These are phyloP conservation scores for Saccharum spontaneum DNA, from an alignment of 176 grass and related monocot species.

Conservation along the genomic window DNA sequence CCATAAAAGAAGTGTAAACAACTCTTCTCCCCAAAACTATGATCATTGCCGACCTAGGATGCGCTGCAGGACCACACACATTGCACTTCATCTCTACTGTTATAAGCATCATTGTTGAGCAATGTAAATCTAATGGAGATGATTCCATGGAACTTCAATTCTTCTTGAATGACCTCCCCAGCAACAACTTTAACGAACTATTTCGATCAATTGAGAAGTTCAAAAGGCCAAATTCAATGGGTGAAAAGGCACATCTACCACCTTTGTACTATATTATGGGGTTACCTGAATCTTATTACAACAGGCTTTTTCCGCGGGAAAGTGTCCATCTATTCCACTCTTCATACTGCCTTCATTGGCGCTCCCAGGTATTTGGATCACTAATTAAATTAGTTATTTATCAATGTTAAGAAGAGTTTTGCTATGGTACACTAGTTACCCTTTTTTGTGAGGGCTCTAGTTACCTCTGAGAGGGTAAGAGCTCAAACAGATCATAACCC, in stretches of 20 bases:
- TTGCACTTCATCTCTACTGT: background rate
- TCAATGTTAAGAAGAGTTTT: background rate
- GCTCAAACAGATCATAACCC: too few relatives aligned
- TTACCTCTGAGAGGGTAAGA: background rate
- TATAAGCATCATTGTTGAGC: background rate
- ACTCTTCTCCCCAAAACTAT: background rate
- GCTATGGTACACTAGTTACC: background rate
- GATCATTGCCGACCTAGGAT: background rate
- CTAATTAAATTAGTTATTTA: background rate
- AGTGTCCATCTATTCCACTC: conserved; percentile 57
- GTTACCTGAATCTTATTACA: conserved; percentile 43
- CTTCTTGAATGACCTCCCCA: background rate
- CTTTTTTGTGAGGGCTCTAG: too few relatives aligned
- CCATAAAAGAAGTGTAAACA: background rate
- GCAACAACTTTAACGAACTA: background rate
- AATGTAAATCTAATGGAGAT: background rate
- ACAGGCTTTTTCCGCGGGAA: conserved; percentile 33
- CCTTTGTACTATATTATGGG: conserved; percentile 17
- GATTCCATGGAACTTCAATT: background rate
- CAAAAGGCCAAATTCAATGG: background rate
- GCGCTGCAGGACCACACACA: background rate
- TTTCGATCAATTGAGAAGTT: background rate
- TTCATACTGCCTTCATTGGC: conserved; percentile 29
- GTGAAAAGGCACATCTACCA: background rate
- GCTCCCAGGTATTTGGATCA: conserved; percentile 11